A percentile compares a stretch with the other conserved stretches of the same genome.
These are phyloP conservation scores for Pichia kudriavzevii DNA, from an alignment of 1,139 yeast genomes.

Conservation along the genomic window DNA sequence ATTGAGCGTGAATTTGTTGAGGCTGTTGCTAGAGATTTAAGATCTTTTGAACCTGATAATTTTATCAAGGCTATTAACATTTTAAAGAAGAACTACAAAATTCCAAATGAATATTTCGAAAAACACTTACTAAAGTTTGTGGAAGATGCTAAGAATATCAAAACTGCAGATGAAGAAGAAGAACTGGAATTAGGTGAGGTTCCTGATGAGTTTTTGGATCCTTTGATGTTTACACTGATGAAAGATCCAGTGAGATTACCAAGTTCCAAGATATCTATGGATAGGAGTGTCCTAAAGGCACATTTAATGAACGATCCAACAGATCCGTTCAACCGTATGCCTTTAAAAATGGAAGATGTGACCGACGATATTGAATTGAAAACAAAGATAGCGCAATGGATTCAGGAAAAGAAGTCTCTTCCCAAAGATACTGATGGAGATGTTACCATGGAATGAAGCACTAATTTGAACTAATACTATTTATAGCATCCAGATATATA, in stretches of 20 bases:
- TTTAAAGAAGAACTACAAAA: conserved; percentile 47
- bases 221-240: conserved; percentile 93
- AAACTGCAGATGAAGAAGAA: conserved; percentile 64
- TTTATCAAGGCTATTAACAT: conserved; percentile 68
- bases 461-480: too few species aligned
- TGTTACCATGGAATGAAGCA: conserved; percentile 18
- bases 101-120: conserved; percentile 43
- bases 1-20: conserved; percentile 54
- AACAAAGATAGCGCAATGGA: conserved; percentile 53
- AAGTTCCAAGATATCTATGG: conserved; percentile 74
- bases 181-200: conserved; percentile 86
- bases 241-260: conserved; percentile 93
- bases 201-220: conserved; percentile 96
- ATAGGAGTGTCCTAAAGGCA: conserved; percentile 84
- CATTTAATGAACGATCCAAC: conserved; percentile 91
- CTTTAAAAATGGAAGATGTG: conserved; percentile 83
- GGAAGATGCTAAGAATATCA: conserved; percentile 51
- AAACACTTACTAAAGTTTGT: conserved; percentile 49
- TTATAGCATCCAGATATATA: too few species aligned
- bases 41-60: conserved; percentile 65
- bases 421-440: conserved; percentile 20
- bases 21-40: conserved; percentile 84
- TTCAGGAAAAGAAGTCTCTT: conserved; percentile 29
- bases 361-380: conserved; percentile 65
- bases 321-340: conserved; percentile 94